phyloP scores from a whole-genome alignment of 805 yeast species.

The Pichia phayaonensis region DNA sequence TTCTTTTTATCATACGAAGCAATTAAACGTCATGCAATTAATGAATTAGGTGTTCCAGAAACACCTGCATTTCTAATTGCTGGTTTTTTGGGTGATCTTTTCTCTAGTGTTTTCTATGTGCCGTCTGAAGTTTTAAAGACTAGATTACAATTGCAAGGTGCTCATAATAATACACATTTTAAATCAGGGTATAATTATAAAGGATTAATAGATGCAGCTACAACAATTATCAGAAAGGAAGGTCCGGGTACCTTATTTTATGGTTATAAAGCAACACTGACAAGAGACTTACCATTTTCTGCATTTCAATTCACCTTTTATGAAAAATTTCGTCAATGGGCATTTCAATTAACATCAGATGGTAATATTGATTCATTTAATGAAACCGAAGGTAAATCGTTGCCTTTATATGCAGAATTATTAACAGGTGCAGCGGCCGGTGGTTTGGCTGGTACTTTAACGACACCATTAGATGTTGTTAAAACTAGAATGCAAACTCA shows the following conservation, averaged over 20 bases:
- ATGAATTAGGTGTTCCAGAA: constrained; percentile 60
- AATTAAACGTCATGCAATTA: constrained; percentile 63
- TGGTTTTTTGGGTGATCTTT: constrained; percentile 91
- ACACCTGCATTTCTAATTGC: constrained; percentile 74
- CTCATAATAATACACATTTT: constrained; percentile 70
- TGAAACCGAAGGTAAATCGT: constrained; percentile 7
- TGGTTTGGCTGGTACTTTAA: constrained; percentile 79
- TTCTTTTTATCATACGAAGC: constrained; percentile 88
- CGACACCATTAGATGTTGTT: constrained; percentile 89
- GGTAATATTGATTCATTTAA: neutral
- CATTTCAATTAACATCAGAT: constrained; percentile 31
- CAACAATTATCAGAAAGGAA: constrained; percentile 56
- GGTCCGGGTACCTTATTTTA: constrained; percentile 71
- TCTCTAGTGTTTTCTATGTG: constrained; percentile 81
- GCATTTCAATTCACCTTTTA: constrained; percentile 95
- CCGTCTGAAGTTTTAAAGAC: constrained; percentile 95
- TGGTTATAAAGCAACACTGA: constrained; percentile 91
- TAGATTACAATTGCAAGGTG: constrained; percentile 86
- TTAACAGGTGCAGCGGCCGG: constrained; percentile 94
- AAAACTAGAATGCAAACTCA: constrained; percentile 93
- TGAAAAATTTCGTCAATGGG: constrained; percentile 66
- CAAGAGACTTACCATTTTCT: constrained; percentile 90
- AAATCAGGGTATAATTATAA: constrained; percentile 80
- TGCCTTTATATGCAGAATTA: constrained; percentile 58
- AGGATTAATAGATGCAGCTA: constrained; percentile 64